Evolutionary conservation across 805 yeast species (phyloP).

Genomic region (Alloascoidea africana): DNA sequence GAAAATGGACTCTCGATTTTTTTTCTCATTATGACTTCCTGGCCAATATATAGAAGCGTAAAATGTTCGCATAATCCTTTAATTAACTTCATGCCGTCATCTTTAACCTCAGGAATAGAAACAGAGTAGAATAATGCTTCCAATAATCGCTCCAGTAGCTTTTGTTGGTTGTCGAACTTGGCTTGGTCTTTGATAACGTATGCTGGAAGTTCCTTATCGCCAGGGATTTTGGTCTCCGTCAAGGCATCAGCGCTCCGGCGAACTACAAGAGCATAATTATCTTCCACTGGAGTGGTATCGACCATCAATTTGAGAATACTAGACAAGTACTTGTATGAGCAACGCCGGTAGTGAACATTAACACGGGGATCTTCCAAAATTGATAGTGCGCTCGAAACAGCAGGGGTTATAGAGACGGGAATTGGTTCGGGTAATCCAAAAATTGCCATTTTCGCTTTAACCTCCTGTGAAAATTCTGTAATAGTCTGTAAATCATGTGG

Average conservation of each 20-base stretch:
- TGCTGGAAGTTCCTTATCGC: constrained; percentile 20
- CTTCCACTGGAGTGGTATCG: constrained; percentile 34
- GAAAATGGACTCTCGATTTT: constrained; percentile 53
- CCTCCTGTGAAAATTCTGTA: constrained; percentile 35
- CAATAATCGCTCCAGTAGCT: constrained; percentile 44
- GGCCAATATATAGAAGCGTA: constrained; percentile 62
- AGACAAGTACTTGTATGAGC: constrained; percentile 63
- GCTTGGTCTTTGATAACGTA: constrained; percentile 30
- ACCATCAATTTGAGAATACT: constrained; percentile 55
- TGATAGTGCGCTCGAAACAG: constrained; percentile 61
- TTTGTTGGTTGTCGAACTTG: constrained; percentile 45
- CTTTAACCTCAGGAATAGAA: constrained; percentile 55
- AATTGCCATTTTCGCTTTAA: constrained; percentile 52
- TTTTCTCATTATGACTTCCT: constrained; percentile 52
- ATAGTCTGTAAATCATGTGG: constrained; percentile 48
- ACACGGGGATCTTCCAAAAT: constrained; percentile 50
- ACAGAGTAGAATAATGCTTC: constrained; percentile 65
- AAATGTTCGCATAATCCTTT: constrained; percentile 65
- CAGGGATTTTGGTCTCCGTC: constrained; percentile 16
- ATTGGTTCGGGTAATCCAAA: constrained; percentile 50
- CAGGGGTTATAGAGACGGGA: constrained; percentile 72
- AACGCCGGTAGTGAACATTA: constrained; percentile 50
- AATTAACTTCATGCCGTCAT: constrained; percentile 49
- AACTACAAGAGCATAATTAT: constrained; percentile 15
- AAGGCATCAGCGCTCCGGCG: constrained; percentile 30